phyloP scores from a whole-genome alignment of 768 basidiomycete species.

The Lyophyllum atratum region DNA sequence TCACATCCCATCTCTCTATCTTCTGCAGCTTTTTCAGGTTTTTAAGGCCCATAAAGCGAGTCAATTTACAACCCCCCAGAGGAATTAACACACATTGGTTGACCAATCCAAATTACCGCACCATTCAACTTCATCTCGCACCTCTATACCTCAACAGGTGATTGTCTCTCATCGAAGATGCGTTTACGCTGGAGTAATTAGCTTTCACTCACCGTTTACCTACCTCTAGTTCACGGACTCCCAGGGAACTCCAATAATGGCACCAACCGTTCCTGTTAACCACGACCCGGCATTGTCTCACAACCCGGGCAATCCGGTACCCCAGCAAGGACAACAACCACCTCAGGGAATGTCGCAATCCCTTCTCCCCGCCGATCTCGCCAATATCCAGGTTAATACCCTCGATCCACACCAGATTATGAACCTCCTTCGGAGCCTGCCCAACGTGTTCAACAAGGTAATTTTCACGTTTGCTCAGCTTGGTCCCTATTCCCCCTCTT shows the following conservation, averaged over 20 bases:
- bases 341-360: slow-evolving; percentile 25
- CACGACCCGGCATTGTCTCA: slow-evolving; percentile 43
- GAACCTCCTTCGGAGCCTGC: slow-evolving; percentile 56
- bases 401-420: slow-evolving; percentile 62
- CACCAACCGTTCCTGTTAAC: slow-evolving; percentile 35
- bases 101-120: background rate
- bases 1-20: background rate
- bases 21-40: background rate
- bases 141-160: background rate
- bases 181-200: background rate
- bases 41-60: too few species aligned
- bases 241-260: slow-evolving; percentile 26
- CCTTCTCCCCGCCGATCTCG: slow-evolving; percentile 26
- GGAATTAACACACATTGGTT: background rate
- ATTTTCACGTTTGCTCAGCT: slow-evolving; percentile 18
- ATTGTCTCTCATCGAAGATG: too few species aligned
- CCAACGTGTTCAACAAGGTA: slow-evolving; percentile 60
- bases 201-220: background rate
- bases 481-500: slow-evolving; percentile 5
- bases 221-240: background rate
- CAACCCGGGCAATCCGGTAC: slow-evolving; percentile 26
- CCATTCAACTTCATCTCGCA: background rate
- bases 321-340: slow-evolving; percentile 29
- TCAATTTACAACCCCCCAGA: background rate
- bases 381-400: slow-evolving; percentile 26